Conservation (phyloP, 345 rosid genomes). For the Jatropha curcas region DNA sequence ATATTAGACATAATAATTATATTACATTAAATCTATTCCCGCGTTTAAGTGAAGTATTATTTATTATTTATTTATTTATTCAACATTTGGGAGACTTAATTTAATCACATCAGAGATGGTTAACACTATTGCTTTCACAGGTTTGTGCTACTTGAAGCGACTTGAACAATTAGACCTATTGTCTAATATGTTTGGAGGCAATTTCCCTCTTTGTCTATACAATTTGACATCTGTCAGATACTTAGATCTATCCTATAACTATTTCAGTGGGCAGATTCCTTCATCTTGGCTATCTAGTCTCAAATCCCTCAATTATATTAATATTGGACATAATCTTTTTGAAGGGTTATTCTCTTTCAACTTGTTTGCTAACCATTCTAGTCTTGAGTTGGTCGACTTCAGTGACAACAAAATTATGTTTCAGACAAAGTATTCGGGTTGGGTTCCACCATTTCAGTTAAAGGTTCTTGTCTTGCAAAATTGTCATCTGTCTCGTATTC, state of each 20-base stretch:
- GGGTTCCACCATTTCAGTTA: neutral
- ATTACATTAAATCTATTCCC: too few relatives aligned
- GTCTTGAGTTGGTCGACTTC: neutral
- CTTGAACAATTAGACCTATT: neutral
- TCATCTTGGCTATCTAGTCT: neutral
- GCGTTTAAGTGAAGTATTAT: too few relatives aligned
- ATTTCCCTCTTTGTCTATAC: neutral
- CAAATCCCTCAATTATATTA: neutral
- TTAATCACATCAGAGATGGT: too few relatives aligned
- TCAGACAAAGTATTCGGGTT: neutral
- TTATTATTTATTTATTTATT: too few relatives aligned
- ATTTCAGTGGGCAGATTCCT: neutral
- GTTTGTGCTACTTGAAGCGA: neutral
- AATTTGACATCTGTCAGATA: neutral
- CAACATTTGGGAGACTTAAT: too few relatives aligned
- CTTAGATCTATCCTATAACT: neutral
- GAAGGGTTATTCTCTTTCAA: neutral
- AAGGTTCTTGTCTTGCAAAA: neutral
- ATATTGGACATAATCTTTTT: neutral
- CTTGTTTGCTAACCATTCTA: neutral
- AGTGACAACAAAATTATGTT: neutral
- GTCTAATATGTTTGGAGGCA: neutral
- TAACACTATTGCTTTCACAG: too few relatives aligned
- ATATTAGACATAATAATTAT: too few relatives aligned
- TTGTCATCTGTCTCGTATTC: neutral